phyloP scores from a whole-genome alignment of 108 stramenopile species.

The Mediolabrus comicus region DNA sequence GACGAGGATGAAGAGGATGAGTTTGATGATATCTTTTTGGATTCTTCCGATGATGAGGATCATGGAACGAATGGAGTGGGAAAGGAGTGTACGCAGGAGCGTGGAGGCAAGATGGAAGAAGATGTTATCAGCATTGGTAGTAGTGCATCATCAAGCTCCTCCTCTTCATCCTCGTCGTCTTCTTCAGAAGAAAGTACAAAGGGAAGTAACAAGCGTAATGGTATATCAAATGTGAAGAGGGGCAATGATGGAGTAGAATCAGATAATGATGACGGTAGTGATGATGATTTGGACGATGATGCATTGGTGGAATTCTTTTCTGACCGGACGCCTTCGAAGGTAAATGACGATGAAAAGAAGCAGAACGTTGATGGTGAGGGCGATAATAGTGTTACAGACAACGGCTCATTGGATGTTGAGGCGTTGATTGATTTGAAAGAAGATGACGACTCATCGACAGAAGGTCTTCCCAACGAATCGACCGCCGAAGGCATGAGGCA shows the following conservation, averaged over 20 bases:
- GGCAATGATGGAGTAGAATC: background rate
- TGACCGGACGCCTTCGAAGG: background rate
- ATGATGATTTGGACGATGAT: constrained; percentile 14
- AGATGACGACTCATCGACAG: background rate
- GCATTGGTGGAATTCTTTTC: constrained; percentile 19
- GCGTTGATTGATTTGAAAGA: constrained; percentile 29
- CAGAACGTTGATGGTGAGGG: background rate
- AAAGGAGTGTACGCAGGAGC: background rate
- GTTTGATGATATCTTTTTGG: background rate
- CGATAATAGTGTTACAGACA: background rate
- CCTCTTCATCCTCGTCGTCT: background rate
- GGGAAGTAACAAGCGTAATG: background rate
- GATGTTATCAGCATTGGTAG: constrained; percentile 2
- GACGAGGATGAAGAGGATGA: no score
- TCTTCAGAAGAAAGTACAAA: background rate
- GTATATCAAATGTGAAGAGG: background rate
- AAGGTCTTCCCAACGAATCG: background rate
- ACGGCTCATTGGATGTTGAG: constrained; percentile 21
- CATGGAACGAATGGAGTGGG: background rate
- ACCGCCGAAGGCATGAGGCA: background rate
- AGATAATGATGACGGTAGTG: background rate
- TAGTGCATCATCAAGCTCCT: background rate
- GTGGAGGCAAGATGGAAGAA: background rate
- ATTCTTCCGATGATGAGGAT: background rate
- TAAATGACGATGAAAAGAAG: background rate